Conservation (phyloP, 2,329 filamentous ascomycete genomes). For the Diaporthe humulicola region DNA sequence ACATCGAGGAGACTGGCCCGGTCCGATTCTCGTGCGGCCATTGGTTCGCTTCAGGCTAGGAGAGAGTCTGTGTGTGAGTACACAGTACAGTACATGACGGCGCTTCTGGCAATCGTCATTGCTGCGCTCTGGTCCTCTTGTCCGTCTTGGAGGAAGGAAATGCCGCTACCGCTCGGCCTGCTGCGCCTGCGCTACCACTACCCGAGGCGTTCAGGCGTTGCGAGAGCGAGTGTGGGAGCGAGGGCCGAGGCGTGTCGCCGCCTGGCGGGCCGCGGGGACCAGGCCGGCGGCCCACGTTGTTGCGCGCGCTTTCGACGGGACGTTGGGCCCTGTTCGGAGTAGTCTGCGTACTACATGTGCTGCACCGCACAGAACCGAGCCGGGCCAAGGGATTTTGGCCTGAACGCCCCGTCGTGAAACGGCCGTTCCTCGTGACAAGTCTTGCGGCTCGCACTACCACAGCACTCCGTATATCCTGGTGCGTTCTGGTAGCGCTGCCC, state of each 20-base stretch:
- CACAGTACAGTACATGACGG: not conserved
- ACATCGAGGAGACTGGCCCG: not conserved
- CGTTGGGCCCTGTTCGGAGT: too few relatives aligned
- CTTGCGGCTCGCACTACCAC: not conserved
- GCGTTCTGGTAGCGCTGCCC: not conserved
- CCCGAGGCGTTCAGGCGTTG: constrained; percentile 9
- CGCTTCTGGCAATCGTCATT: not conserved
- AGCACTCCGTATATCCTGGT: not conserved
- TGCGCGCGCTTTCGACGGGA: constrained; percentile 8
- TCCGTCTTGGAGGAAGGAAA: not conserved
- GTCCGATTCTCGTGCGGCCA: not conserved
- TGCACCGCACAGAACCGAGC: not conserved
- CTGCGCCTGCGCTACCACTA: not conserved
- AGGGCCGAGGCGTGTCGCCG: constrained; percentile 24
- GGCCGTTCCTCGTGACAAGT: constrained; percentile 1
- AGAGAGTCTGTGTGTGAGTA: too few relatives aligned
- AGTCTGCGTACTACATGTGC: too few relatives aligned
- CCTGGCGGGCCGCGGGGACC: constrained; percentile 12
- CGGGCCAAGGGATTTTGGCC: not conserved
- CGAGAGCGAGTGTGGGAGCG: not conserved
- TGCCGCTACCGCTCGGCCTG: not conserved
- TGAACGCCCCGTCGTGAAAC: constrained; percentile 7
- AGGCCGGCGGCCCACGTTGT: constrained; percentile 21
- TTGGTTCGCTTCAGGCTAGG: not conserved
- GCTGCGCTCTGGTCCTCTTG: not conserved